Base-by-base conservation (phyloP, 1,284 basidiomycete genomes). In the Irpex lacteus region DNA sequence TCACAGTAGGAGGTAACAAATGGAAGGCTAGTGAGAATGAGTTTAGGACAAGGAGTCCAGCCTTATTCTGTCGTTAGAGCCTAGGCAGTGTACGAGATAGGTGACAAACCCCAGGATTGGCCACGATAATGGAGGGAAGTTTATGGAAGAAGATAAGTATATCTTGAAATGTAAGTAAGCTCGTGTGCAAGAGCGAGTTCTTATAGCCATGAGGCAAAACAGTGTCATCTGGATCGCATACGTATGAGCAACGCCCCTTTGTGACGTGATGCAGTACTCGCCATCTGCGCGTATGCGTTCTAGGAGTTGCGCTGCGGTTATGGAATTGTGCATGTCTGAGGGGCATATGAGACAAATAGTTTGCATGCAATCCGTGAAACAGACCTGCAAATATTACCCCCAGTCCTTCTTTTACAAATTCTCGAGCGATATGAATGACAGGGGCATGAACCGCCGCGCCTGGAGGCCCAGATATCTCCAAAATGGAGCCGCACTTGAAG, bases 391-490 rank as follows among this genome's bases (percentile, higher is more conserved):
- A 87, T 21, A 92, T 72, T 8, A 88, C 81, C 38, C 81, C 79
- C 55, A 85, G 79, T 0, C 76, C 76, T 8, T 74, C 71, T 63
- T 81, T 73, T 3, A 83, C 74, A 64, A 86, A 85, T 4, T 74
- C 78, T 47, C 74, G 71, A 15, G 82, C 79, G 59, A 89, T 78
- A 61, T 81, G 78, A 8, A 82, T 72, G 26, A 26, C 3, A 26
- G 2, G 83, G 82, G 2, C 90, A 69, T 2, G 69, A 69, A 65
- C 88, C 88, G 69, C 81, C 57, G 83, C 82, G 52, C 90, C 90
- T 1, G 90, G 90, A 44, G 90, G 87, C 0, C 90, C 90, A 55
- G 88, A 89, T 69, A 92, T 76, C 75, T 92, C 90, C 40, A 92
- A 77, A 65, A 91, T 79, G 66, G 82, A 79, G 8, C 89, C 87